A percentile compares a stretch with the other conserved stretches of the same genome.
Evolutionary conservation across 768 basidiomycete species (phyloP).

Genomic region (Kwoniella bestiolae): DNA sequence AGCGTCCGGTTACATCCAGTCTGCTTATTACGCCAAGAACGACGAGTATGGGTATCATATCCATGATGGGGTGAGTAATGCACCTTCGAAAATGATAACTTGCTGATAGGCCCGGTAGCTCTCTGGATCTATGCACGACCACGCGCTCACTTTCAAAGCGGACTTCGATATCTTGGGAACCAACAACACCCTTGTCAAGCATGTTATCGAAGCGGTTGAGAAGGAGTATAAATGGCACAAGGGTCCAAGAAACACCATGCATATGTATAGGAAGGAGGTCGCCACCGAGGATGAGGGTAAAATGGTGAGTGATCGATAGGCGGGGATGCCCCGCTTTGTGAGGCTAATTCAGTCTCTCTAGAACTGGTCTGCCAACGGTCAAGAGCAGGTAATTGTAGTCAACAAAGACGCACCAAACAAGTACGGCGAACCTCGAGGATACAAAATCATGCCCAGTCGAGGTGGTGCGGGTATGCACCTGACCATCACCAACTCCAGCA

Average conservation of each 20-base stretch:
- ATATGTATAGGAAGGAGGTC: conserved; percentile 41
- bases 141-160: conserved; percentile 68
- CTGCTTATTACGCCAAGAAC: conserved; percentile 64
- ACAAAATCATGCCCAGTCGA: conserved; percentile 50
- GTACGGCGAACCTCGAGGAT: conserved; percentile 54
- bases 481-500: conserved; percentile 49
- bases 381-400: conserved; percentile 47
- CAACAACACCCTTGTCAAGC: conserved; percentile 64
- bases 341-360: background rate
- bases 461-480: conserved; percentile 43
- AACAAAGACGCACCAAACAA: conserved; percentile 54
- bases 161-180: conserved; percentile 69
- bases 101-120: conserved; percentile 59
- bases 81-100: background rate
- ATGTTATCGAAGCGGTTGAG: conserved; percentile 24
- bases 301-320: conserved; percentile 57
- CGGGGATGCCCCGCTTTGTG: no score
- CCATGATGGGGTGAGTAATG: conserved; percentile 30
- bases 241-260: conserved; percentile 36
- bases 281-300: conserved; percentile 59
- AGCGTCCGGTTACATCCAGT: conserved; percentile 71
- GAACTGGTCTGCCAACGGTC: conserved; percentile 46
- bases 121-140: conserved; percentile 69
- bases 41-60: conserved; percentile 65
- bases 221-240: conserved; percentile 26